phyloP scores from a whole-genome alignment of 2,329 filamentous ascomycete genomes.

The Penicillium sp. region DNA sequence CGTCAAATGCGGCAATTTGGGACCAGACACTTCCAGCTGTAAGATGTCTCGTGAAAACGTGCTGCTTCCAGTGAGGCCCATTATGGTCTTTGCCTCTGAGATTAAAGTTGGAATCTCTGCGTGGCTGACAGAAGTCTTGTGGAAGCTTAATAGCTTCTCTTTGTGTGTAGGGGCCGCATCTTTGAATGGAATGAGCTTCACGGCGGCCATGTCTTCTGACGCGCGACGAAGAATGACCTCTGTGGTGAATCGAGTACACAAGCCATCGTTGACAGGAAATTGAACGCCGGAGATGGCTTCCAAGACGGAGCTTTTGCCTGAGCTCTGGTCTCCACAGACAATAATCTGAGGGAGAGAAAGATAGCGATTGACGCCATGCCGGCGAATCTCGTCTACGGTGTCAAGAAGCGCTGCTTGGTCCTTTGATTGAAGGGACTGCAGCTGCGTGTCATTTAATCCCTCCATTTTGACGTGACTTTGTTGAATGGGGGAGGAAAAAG shows the following conservation, averaged over 20 bases:
- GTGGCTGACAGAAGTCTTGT: constrained; percentile 19
- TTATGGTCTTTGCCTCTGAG: constrained; percentile 30
- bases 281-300: constrained; percentile 60
- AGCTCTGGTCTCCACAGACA: constrained; percentile 58
- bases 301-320: constrained; percentile 62
- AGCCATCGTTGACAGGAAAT: constrained; percentile 57
- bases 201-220: constrained; percentile 17
- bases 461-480: constrained; percentile 1
- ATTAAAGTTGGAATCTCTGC: constrained; percentile 22
- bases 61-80: constrained; percentile 43
- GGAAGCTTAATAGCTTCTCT: constrained; percentile 21
- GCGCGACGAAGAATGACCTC: constrained; percentile 52
- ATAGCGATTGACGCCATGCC: constrained; percentile 43
- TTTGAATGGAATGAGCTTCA: constrained; percentile 22
- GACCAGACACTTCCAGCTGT: constrained; percentile 11
- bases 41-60: constrained; percentile 14
- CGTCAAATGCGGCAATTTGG: constrained; percentile 12
- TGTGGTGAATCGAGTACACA: constrained; percentile 61
- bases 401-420: constrained; percentile 14
- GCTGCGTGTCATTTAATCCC: constrained; percentile 1
- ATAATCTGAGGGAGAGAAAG: constrained; percentile 53
- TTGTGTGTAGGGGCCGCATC: constrained; percentile 19
- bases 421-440: constrained; percentile 14
- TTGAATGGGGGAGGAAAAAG: no score
- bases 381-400: constrained; percentile 49